Evolutionary conservation across 306 rosid genomes (phyloP).

Genomic region (Quercus alba): DNA sequence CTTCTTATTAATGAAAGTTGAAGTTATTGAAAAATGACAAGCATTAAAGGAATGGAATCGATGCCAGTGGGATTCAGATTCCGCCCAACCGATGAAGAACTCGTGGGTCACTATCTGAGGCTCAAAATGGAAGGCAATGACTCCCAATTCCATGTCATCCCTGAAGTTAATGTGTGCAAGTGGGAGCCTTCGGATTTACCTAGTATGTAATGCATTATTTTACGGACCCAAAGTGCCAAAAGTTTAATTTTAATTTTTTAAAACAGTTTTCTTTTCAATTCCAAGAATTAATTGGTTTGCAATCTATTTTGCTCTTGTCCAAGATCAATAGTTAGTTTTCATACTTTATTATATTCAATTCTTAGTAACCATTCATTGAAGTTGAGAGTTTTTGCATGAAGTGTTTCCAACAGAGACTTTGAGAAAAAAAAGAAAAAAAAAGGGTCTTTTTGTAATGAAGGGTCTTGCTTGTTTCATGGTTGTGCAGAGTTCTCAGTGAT

Average conservation of each 20-base stretch:
- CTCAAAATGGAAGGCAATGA: conserved; percentile 31
- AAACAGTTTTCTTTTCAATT: too few species aligned
- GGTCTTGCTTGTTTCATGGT: too few species aligned
- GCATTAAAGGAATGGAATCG: not conserved
- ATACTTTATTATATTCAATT: too few species aligned
- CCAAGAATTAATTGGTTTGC: too few species aligned
- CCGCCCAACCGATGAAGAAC: conserved; percentile 67
- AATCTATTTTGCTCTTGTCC: too few species aligned
- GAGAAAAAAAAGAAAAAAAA: too few species aligned
- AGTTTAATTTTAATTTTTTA: too few species aligned
- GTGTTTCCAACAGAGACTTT: too few species aligned
- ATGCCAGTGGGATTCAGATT: conserved; percentile 60
- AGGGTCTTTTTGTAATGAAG: not conserved
- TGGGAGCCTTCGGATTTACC: conserved; percentile 58
- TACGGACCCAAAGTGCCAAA: too few species aligned
- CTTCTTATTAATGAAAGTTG: not conserved
- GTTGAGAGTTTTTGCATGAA: too few species aligned
- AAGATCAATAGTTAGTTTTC: too few species aligned
- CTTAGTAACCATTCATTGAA: too few species aligned
- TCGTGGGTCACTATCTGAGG: conserved; percentile 42
- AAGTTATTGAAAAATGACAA: conserved; percentile 10
- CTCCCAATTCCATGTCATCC: conserved; percentile 14
- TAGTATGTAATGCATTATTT: conserved; percentile 22
- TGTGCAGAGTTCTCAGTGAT: conserved; percentile 29
- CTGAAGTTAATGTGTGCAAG: conserved; percentile 42